These are phyloP conservation scores for Chenopodium suecicum DNA, from an alignment of 148 eudicot species.

Conservation along the genomic window DNA sequence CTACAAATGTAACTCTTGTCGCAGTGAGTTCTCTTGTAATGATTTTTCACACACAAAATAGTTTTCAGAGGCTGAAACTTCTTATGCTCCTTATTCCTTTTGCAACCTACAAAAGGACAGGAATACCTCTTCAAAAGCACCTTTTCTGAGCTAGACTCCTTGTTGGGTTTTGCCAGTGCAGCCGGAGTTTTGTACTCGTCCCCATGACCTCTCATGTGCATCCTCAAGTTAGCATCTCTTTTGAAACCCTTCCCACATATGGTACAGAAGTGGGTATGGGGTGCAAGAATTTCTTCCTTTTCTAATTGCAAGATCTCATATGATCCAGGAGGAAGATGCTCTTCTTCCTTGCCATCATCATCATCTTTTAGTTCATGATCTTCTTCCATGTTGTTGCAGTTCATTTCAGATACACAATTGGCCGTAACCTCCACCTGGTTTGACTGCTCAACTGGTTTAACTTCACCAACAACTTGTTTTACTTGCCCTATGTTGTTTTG, in stretches of 20 bases:
- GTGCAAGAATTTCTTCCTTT: constrained; percentile 92
- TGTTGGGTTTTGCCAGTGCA: constrained; percentile 91
- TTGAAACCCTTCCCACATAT: constrained; percentile 97
- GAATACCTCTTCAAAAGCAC: constrained; percentile 81
- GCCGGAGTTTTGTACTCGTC: constrained; percentile 89
- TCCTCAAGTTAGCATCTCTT: constrained; percentile 89
- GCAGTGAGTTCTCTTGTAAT: constrained; percentile 93
- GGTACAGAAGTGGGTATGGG: constrained; percentile 94
- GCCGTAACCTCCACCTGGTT: constrained; percentile 40
- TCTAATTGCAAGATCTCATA: constrained; percentile 89
- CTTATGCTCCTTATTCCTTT: constrained; percentile 88
- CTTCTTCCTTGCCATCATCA: constrained; percentile 85
- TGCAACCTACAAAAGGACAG: constrained; percentile 85
- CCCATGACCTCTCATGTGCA: constrained; percentile 99
- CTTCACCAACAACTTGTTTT: constrained; percentile 27
- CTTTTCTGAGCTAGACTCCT: constrained; percentile 61
- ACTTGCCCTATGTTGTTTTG: constrained; percentile 38
- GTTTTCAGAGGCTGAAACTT: constrained; percentile 92
- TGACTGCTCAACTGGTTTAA: constrained; percentile 38
- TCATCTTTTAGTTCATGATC: constrained; percentile 80
- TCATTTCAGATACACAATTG: constrained; percentile 35
- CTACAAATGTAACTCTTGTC: constrained; percentile 92
- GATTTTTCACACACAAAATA: constrained; percentile 89
- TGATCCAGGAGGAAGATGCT: constrained; percentile 87
- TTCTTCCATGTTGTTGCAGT: constrained; percentile 40